Conservation (phyloP, 495 filamentous ascomycete species). For the Penicillium atrosanguineum region DNA sequence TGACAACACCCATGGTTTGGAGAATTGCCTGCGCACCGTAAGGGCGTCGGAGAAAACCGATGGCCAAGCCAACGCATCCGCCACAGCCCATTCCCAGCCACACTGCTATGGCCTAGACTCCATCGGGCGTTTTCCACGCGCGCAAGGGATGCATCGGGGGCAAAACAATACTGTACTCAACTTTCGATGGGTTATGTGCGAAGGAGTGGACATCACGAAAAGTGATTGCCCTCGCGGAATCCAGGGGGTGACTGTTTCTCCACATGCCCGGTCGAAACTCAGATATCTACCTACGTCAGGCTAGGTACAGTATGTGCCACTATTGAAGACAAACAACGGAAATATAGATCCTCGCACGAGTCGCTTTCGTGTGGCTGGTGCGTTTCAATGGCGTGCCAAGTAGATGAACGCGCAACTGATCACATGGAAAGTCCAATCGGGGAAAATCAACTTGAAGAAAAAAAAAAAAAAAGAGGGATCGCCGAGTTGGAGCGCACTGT, state of each 20-base stretch:
- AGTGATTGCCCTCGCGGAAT: neutral
- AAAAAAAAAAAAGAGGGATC: neutral
- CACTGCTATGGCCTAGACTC: neutral
- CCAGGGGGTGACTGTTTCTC: neutral
- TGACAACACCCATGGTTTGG: neutral
- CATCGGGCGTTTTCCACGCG: neutral
- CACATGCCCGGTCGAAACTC: neutral
- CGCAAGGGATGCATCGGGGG: neutral
- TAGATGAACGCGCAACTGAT: neutral
- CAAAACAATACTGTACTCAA: too few species aligned
- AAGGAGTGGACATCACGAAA: neutral
- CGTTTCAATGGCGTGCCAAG: neutral
- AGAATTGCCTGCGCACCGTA: neutral
- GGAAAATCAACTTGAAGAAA: neutral
- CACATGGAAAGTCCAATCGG: neutral
- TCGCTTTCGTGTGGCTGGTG: neutral
- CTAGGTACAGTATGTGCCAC: neutral
- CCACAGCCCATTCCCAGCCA: neutral
- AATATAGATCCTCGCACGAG: neutral
- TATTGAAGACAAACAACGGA: neutral
- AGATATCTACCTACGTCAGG: neutral
- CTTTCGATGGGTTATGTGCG: too few species aligned
- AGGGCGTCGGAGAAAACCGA: conserved; percentile 10
- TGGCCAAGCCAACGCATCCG: conserved; percentile 7
- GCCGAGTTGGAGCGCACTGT: conserved; percentile 7